Evolutionary conservation across 345 rosid genomes (phyloP).

Genomic region (Excoecaria cochinchinensis): DNA sequence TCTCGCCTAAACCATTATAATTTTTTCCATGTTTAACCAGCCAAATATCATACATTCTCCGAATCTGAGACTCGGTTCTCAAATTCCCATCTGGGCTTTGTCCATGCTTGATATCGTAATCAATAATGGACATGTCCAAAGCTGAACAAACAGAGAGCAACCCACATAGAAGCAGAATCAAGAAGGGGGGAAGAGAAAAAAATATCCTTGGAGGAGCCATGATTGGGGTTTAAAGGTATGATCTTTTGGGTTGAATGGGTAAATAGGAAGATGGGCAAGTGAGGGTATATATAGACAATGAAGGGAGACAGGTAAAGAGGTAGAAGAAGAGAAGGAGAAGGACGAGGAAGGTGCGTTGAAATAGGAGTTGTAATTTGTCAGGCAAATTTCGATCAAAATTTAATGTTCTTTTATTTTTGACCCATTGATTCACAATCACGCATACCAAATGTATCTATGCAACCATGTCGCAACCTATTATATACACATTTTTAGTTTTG

Average conservation of each 20-base stretch:
- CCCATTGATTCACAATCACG: too few species aligned
- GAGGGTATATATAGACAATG: constrained; percentile 2
- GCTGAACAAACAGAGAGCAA: constrained; percentile 27
- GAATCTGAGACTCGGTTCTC: constrained; percentile 32
- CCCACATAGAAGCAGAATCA: background rate
- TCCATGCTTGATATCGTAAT: constrained; percentile 34
- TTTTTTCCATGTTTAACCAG: constrained; percentile 47
- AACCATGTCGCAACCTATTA: too few species aligned
- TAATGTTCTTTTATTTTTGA: too few species aligned
- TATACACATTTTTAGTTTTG: too few species aligned
- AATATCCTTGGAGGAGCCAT: constrained; percentile 7
- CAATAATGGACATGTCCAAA: constrained; percentile 54
- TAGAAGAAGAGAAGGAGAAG: background rate
- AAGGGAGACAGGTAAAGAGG: background rate
- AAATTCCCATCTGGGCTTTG: background rate
- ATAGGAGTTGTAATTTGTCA: constrained; percentile 8
- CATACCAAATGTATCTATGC: too few species aligned
- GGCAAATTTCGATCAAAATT: too few species aligned
- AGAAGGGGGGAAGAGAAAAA: background rate
- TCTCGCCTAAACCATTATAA: constrained; percentile 59
- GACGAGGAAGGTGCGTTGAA: constrained; percentile 10
- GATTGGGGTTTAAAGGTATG: background rate
- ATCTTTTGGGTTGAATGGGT: background rate
- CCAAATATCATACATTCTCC: constrained; percentile 54
- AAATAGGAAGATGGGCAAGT: background rate